Evolutionary conservation across 257 asterid species (phyloP), one percentile per base, ranked within the genome.

Genomic region (Lantana camara): DNA sequence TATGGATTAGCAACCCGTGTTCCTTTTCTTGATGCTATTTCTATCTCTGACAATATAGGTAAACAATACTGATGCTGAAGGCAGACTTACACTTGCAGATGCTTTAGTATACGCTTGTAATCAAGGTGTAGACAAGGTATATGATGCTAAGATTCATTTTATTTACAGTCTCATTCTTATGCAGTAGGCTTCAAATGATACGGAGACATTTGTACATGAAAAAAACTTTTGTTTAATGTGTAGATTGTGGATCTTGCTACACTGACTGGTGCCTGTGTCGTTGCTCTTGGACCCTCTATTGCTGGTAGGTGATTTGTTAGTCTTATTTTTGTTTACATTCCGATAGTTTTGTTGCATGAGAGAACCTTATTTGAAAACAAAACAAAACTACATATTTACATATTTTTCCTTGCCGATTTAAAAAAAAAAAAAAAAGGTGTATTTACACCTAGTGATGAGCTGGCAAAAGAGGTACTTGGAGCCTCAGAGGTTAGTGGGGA

Each of bases 21-120:
- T 40, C 14, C 44, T 61, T 52, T 63, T 34, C 13, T 34, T 54
- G 52, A 69, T 27, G 48, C 12, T 7, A n/a, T 8, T 20, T 62
- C 27, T 49, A 53, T 16, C 15, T 30, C 22, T 15, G 21, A 63
- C 59, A 35, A 48, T 73, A 32, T 66, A 91, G 98, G 98, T 92
- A 61, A 92, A 92, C 79, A 92, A 92, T 55, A 92, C 98, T 35
- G 98, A 92, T 77, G 98, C 98, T 8, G 98, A 92, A 85, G 98
- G 98, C 24, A 77, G 98, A 59, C 97, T 92, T 27, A 89, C 98
- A 24, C 91, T 91, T 65, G 98, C 98, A 3, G 97, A 91, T 77
- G 97, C 98, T 65, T 79, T 91, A 80, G 88, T 91, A 17, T 91
- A 91, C 72, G 93, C 97, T 68, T 89, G 98, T 66, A 86, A 91